A percentile compares a stretch with the other conserved stretches of the same genome.
These are phyloP conservation scores for Euphorbia tirucalli DNA, from an alignment of 345 rosid species.

Conservation along the genomic window DNA sequence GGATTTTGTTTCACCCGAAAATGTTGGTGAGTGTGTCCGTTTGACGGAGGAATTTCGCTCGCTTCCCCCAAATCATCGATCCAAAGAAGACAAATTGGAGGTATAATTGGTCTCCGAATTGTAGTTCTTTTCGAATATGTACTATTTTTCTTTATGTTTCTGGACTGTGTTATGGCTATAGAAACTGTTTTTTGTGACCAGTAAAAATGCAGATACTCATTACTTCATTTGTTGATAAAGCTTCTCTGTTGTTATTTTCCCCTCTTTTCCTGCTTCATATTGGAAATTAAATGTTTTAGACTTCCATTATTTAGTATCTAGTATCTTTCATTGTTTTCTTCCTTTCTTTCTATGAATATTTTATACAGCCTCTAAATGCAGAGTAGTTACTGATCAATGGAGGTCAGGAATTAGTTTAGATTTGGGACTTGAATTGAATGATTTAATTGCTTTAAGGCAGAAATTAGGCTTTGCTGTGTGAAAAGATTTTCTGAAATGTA, in stretches of 20 bases:
- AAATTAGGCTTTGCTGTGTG: not conserved
- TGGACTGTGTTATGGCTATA: too few relatives aligned
- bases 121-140: not conserved
- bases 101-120: not conserved
- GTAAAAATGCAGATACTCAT: not conserved
- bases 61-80: too few relatives aligned
- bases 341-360: not conserved
- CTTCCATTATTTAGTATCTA: not conserved
- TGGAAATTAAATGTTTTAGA: not conserved
- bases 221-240: not conserved
- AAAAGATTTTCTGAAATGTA: not conserved
- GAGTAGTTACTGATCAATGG: too few relatives aligned
- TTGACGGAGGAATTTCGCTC: too few relatives aligned
- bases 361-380: not conserved
- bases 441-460: not conserved
- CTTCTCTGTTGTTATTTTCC: not conserved
- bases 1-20: too few relatives aligned
- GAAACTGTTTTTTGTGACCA: not conserved
- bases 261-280: not conserved
- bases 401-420: too few relatives aligned
- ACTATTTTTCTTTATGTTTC: not conserved
- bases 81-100: not conserved
- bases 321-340: not conserved
- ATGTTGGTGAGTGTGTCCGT: too few relatives aligned
- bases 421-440: not conserved